Evolutionary conservation across 192 early-diverging fungal genomes (phyloP).

Genomic region (Paraglomus brasilianum): DNA sequence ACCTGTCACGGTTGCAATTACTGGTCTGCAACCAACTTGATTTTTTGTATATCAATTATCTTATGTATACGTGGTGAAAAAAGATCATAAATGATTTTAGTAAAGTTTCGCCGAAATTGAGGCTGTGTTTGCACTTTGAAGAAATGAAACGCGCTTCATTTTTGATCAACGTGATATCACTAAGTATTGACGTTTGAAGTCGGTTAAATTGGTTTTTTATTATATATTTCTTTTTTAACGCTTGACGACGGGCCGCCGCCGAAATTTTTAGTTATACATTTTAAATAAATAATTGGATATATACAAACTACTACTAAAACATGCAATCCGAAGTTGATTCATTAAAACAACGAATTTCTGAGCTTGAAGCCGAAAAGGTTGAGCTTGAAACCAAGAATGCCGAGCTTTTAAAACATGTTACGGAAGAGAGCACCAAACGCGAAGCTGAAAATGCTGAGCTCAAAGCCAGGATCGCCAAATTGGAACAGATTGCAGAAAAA

Average conservation of each 20-base stretch:
- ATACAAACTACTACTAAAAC: not conserved
- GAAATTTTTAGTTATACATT: slow-evolving; percentile 25
- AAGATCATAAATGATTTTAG: slow-evolving; percentile 1
- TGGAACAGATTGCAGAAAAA: not conserved
- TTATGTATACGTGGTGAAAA: slow-evolving; percentile 18
- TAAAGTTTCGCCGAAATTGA: not conserved
- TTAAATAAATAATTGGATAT: slow-evolving; percentile 27
- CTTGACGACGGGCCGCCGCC: slow-evolving; percentile 22
- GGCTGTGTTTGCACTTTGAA: too few relatives aligned
- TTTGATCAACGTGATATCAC: slow-evolving; percentile 17
- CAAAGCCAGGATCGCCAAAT: slow-evolving; percentile 5
- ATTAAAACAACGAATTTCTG: not conserved
- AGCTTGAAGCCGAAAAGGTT: slow-evolving; percentile 5
- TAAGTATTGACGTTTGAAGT: too few relatives aligned
- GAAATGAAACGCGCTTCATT: slow-evolving; percentile 18
- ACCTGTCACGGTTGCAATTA: slow-evolving; percentile 6
- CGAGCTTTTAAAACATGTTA: not conserved
- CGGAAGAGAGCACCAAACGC: slow-evolving; percentile 7
- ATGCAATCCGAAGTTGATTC: not conserved
- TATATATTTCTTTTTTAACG: slow-evolving; percentile 17
- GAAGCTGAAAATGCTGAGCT: slow-evolving; percentile 10
- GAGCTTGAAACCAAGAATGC: slow-evolving; percentile 16
- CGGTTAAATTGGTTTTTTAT: slow-evolving; percentile 8
- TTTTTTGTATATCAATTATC: slow-evolving; percentile 21
- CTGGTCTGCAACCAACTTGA: slow-evolving; percentile 7